Evolutionary conservation across 192 early-diverging fungal genomes (phyloP).

Genomic region (Phlyctochytrium planicorne): DNA sequence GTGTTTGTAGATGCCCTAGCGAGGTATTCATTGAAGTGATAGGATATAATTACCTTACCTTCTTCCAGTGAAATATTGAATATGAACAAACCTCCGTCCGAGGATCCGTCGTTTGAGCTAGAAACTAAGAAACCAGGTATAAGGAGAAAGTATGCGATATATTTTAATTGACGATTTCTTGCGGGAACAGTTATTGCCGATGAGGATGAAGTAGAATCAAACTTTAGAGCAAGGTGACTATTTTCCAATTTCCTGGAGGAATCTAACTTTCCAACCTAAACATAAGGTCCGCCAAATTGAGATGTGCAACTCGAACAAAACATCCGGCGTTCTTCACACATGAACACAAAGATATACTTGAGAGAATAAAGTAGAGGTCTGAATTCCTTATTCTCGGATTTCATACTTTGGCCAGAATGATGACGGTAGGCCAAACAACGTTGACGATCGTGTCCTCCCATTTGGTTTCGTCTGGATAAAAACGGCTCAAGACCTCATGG

Average conservation of each 20-base stretch:
- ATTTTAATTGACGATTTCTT: conserved; percentile 21
- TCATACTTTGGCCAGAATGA: conserved; percentile 42
- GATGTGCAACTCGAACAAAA: neutral
- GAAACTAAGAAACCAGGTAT: conserved; percentile 11
- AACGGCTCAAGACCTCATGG: conserved; percentile 38
- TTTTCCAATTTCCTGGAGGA: neutral
- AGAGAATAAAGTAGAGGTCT: too few relatives aligned
- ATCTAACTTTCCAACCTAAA: too few relatives aligned
- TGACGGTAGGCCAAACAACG: conserved; percentile 49
- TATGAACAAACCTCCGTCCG: conserved; percentile 4
- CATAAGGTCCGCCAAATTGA: neutral
- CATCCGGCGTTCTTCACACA: neutral
- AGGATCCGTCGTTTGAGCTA: conserved; percentile 17
- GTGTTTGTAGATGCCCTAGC: neutral
- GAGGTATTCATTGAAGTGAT: neutral
- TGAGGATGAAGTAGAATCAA: conserved; percentile 48
- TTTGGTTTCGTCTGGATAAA: conserved; percentile 13
- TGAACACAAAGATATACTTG: too few relatives aligned
- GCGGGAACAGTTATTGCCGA: conserved; percentile 46
- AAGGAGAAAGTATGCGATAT: too few relatives aligned
- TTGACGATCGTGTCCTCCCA: conserved; percentile 33
- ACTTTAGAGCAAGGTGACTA: conserved; percentile 54
- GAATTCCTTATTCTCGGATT: too few relatives aligned
- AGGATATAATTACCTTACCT: neutral
- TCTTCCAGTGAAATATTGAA: neutral